phyloP scores from a whole-genome alignment of 2,329 filamentous ascomycete genomes.

The Fusarium praegraminearum region DNA sequence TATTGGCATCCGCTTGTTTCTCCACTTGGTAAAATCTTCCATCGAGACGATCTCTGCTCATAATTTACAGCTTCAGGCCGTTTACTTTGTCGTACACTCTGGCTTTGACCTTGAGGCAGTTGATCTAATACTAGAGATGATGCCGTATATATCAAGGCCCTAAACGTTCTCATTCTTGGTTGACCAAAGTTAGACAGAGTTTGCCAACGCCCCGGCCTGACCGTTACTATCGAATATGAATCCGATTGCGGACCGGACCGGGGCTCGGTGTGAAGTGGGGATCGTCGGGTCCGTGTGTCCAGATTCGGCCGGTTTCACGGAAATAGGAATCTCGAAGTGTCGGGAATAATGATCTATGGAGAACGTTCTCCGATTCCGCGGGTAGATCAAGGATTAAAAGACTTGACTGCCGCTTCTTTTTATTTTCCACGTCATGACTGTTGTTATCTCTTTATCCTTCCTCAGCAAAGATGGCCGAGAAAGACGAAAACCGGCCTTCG shows the following conservation, averaged over 20 bases:
- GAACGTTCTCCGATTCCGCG: slow-evolving; percentile 42
- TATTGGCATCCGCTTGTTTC: not conserved
- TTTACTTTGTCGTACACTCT: not conserved
- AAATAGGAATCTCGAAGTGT: slow-evolving; percentile 32
- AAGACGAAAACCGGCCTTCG: slow-evolving; percentile 13
- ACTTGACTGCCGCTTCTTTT: slow-evolving; percentile 12
- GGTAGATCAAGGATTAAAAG: slow-evolving; percentile 34
- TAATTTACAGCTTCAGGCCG: not conserved
- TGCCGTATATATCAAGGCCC: not conserved
- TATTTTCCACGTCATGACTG: slow-evolving; percentile 15
- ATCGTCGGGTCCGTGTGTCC: slow-evolving; percentile 16
- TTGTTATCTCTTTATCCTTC: not conserved
- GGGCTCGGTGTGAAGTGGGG: slow-evolving; percentile 31
- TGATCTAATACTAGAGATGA: too few relatives aligned
- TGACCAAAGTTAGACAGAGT: not conserved
- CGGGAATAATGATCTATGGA: slow-evolving; percentile 40
- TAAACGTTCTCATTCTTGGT: not conserved
- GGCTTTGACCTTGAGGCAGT: not conserved
- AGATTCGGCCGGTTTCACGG: slow-evolving; percentile 22
- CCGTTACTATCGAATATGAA: slow-evolving; percentile 9
- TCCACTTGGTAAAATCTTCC: not conserved
- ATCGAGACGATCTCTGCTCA: not conserved
- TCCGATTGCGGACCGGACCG: slow-evolving; percentile 18
- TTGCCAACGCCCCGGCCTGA: not conserved
- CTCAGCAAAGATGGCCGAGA: slow-evolving; percentile 29